phyloP scores from a whole-genome alignment of 2,329 filamentous ascomycete species.

The Coniochaeta sp. region DNA sequence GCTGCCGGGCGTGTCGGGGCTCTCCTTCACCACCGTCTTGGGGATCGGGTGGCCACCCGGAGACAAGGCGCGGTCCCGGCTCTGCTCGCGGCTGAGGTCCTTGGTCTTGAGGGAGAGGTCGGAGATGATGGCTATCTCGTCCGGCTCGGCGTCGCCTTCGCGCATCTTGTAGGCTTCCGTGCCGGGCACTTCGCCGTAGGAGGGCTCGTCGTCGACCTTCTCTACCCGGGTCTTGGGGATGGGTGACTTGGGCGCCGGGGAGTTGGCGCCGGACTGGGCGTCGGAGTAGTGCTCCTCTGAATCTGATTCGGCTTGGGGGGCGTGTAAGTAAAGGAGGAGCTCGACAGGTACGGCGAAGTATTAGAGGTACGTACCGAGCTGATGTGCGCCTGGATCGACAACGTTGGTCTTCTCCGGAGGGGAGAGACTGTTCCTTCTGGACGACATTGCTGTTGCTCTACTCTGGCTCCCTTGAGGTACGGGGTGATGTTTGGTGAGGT shows the following conservation, averaged over 20 bases:
- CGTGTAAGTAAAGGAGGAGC: not conserved
- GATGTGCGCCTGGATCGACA: conserved; percentile 52
- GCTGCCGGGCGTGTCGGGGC: conserved; percentile 34
- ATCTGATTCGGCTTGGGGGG: conserved; percentile 46
- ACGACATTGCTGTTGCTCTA: conserved; percentile 17
- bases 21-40: conserved; percentile 47
- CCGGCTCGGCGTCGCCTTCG: conserved; percentile 50
- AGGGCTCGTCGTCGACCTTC: conserved; percentile 49
- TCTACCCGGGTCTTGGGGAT: conserved; percentile 54
- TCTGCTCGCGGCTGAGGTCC: conserved; percentile 15
- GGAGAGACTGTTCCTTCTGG: conserved; percentile 29
- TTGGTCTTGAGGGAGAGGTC: conserved; percentile 19
- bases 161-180: conserved; percentile 51
- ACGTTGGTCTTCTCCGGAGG: conserved; percentile 33
- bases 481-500: not conserved
- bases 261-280: conserved; percentile 41
- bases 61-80: conserved; percentile 17
- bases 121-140: conserved; percentile 48
- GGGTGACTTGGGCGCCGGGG: conserved; percentile 38
- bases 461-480: not conserved
- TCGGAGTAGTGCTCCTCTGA: conserved; percentile 66
- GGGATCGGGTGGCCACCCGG: conserved; percentile 36
- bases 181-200: conserved; percentile 55
- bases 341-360: too few relatives aligned
- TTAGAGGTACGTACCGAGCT: conserved; percentile 54